A percentile compares a stretch with the other conserved stretches of the same genome.
Evolutionary conservation across 805 yeast species (phyloP).

Genomic region (Saccharomycopsis vini): DNA sequence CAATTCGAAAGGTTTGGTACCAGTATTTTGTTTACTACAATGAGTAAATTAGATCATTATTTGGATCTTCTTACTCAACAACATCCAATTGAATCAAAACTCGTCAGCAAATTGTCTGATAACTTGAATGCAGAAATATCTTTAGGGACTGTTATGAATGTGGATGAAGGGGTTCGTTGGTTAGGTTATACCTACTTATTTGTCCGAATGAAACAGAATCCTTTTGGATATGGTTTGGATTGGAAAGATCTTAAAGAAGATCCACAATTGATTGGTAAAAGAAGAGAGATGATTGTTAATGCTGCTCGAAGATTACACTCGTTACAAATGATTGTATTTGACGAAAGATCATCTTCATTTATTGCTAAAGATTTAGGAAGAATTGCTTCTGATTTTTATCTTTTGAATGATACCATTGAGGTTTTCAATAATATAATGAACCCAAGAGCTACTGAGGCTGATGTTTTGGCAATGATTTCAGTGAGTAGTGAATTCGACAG

Average conservation of each 20-base stretch:
- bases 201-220: conserved; percentile 91
- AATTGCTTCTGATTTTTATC: conserved; percentile 87
- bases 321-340: conserved; percentile 89
- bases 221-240: conserved; percentile 82
- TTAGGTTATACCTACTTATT: conserved; percentile 92
- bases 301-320: conserved; percentile 82
- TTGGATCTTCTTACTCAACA: conserved; percentile 86
- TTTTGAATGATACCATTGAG: conserved; percentile 78
- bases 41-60: conserved; percentile 77
- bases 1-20: conserved; percentile 90
- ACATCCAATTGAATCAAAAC: conserved; percentile 87
- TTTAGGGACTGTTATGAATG: conserved; percentile 86
- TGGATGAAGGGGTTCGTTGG: conserved; percentile 95
- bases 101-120: conserved; percentile 73
- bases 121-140: conserved; percentile 95
- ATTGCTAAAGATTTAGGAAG: conserved; percentile 86
- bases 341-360: conserved; percentile 72
- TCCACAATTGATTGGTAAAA: conserved; percentile 62
- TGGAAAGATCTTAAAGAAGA: conserved; percentile 82
- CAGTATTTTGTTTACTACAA: conserved; percentile 80
- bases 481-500: conserved; percentile 92
- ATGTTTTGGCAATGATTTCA: conserved; percentile 76
- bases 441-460: conserved; percentile 87
- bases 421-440: conserved; percentile 77
- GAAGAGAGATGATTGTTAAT: conserved; percentile 64